These are phyloP conservation scores for Haberlea rhodopensis DNA, from an alignment of 257 asterid species.

Conservation along the genomic window DNA sequence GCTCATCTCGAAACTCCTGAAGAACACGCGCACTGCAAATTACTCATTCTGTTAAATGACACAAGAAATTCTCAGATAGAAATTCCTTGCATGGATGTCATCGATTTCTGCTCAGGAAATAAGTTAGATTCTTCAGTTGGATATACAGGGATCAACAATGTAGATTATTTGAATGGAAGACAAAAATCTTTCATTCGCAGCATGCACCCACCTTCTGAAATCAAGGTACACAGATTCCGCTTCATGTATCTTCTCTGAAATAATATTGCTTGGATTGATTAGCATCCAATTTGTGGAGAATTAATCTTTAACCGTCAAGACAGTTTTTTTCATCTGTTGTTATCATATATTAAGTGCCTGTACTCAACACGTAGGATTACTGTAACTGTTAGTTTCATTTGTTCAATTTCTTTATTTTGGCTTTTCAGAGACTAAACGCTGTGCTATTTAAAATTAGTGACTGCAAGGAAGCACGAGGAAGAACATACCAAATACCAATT, in stretches of 20 bases:
- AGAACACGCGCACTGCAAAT: slow-evolving; percentile 43
- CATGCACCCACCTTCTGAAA: slow-evolving; percentile 27
- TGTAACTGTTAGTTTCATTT: no score
- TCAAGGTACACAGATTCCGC: slow-evolving; percentile 29
- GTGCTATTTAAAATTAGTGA: no score
- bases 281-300: no score
- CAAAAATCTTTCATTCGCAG: slow-evolving; percentile 29
- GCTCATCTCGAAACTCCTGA: slow-evolving; percentile 29
- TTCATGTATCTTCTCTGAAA: slow-evolving; percentile 6
- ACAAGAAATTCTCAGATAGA: slow-evolving; percentile 49
- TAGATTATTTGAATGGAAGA: slow-evolving; percentile 27
- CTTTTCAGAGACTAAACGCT: no score
- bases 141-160: slow-evolving; percentile 27
- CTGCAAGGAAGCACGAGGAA: no score
- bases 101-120: slow-evolving; percentile 37
- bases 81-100: slow-evolving; percentile 59
- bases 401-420: no score
- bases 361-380: no score
- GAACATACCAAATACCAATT: no score
- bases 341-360: neutral
- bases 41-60: slow-evolving; percentile 53
- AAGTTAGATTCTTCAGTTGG: slow-evolving; percentile 39
- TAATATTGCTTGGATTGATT: neutral
- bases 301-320: neutral
- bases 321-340: no score